Percentiles rank a stretch among this genome's conserved stretches.
phyloP scores from a whole-genome alignment of 495 filamentous ascomycete species.

The Podospora fimiseda region DNA sequence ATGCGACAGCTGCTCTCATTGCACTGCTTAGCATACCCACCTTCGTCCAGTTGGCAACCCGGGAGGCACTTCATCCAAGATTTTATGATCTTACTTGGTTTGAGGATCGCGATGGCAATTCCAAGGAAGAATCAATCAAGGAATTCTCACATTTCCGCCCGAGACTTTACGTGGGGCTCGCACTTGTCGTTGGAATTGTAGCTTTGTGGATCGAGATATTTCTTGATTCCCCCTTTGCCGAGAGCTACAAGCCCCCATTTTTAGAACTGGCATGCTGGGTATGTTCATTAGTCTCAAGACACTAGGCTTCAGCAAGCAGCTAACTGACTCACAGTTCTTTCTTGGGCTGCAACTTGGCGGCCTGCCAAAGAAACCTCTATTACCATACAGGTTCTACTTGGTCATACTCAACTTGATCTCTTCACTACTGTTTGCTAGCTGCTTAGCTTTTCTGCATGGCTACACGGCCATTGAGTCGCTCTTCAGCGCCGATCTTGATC shows the following conservation, averaged over 20 bases:
- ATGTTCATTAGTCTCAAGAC: slow-evolving; percentile 7
- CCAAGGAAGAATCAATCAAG: slow-evolving; percentile 43
- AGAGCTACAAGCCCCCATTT: slow-evolving; percentile 20
- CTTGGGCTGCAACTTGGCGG: slow-evolving; percentile 25
- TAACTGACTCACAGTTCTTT: slow-evolving; percentile 11
- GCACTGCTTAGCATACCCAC: too few relatives aligned
- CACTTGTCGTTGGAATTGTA: slow-evolving; percentile 29
- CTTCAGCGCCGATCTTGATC: neutral
- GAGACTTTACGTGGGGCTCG: slow-evolving; percentile 29
- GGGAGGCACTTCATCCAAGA: too few relatives aligned
- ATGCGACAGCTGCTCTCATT: too few relatives aligned
- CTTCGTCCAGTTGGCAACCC: too few relatives aligned
- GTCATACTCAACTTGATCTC: slow-evolving; percentile 29
- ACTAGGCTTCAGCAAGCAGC: neutral
- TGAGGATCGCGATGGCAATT: slow-evolving; percentile 48
- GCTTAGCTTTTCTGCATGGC: slow-evolving; percentile 23
- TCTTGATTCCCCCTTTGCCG: slow-evolving; percentile 8
- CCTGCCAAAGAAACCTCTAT: slow-evolving; percentile 19
- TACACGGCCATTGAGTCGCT: slow-evolving; percentile 11
- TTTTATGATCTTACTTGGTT: slow-evolving; percentile 1
- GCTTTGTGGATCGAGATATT: slow-evolving; percentile 18
- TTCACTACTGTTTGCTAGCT: slow-evolving; percentile 20
- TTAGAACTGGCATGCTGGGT: slow-evolving; percentile 28
- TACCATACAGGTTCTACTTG: slow-evolving; percentile 25
- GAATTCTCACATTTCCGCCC: slow-evolving; percentile 36